phyloP scores from a whole-genome alignment of 805 yeast genomes.

The Yamadazyma philogaea region DNA sequence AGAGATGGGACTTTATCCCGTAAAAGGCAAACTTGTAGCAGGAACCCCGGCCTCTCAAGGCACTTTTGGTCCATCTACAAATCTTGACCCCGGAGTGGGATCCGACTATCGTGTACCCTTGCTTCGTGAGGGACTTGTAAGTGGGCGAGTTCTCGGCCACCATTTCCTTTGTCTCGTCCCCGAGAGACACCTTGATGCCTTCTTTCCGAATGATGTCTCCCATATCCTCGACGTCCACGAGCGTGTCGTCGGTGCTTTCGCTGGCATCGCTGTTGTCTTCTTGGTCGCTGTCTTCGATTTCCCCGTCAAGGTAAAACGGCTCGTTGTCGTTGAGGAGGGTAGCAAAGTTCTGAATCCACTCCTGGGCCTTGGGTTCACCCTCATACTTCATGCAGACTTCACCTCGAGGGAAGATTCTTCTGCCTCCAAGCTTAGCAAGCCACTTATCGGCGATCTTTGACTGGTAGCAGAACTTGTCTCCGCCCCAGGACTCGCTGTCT shows the following conservation, averaged over 20 bases:
- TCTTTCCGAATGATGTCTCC: constrained; percentile 54
- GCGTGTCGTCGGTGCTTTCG: constrained; percentile 37
- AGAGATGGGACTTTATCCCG: constrained; percentile 84
- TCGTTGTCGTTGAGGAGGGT: constrained; percentile 67
- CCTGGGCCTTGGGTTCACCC: constrained; percentile 55
- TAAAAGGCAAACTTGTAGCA: constrained; percentile 91
- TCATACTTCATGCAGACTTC: constrained; percentile 74
- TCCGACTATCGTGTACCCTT: constrained; percentile 91
- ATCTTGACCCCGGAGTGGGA: constrained; percentile 94
- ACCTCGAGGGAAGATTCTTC: constrained; percentile 81
- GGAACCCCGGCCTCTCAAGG: constrained; percentile 89
- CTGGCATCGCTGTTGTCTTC: constrained; percentile 32
- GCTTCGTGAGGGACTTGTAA: constrained; percentile 81
- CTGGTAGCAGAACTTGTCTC: constrained; percentile 79
- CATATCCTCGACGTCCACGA: constrained; percentile 87
- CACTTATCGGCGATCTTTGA: constrained; percentile 70
- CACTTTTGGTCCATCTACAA: constrained; percentile 95
- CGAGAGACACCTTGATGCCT: constrained; percentile 17
- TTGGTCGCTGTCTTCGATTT: constrained; percentile 52
- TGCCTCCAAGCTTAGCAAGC: constrained; percentile 80
- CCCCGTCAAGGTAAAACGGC: constrained; percentile 58
- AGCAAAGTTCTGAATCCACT: constrained; percentile 64
- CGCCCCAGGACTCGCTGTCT: constrained; percentile 74
- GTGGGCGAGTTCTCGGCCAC: constrained; percentile 89
- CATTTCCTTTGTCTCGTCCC: constrained; percentile 61